These are phyloP conservation scores for Hypoxylon sp. DNA, from an alignment of 2,329 filamentous ascomycete genomes.

Conservation along the genomic window DNA sequence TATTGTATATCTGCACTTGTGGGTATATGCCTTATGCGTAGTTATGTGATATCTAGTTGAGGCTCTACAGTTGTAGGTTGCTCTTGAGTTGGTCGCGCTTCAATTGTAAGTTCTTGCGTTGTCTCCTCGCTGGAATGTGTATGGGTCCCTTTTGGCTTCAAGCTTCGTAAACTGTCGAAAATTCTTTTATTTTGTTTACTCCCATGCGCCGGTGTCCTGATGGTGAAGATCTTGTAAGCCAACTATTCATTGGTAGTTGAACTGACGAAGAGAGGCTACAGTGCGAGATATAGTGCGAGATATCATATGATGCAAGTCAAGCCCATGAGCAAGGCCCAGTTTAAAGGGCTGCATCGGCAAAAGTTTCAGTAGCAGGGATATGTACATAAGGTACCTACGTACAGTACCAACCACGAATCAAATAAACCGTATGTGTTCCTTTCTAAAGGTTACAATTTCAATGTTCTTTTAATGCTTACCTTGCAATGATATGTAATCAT, in stretches of 20 bases:
- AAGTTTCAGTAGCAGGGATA: neutral
- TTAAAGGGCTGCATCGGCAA: conserved; percentile 6
- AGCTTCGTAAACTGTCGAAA: neutral
- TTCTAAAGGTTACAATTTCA: conserved; percentile 15
- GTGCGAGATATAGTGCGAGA: conserved; percentile 16
- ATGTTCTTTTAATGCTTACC: neutral
- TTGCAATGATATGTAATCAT: neutral
- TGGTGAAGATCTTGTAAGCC: neutral
- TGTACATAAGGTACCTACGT: neutral
- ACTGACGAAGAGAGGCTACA: conserved; percentile 10
- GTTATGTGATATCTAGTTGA: neutral
- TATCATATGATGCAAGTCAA: conserved; percentile 13
- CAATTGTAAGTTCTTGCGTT: neutral
- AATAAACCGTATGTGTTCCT: neutral
- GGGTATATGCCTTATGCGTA: neutral
- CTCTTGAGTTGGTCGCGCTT: neutral
- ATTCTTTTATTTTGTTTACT: neutral
- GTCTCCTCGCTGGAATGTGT: neutral
- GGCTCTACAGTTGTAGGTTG: neutral
- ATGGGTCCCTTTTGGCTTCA: neutral
- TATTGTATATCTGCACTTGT: neutral
- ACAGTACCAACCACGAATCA: neutral
- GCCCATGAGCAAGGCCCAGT: conserved; percentile 25
- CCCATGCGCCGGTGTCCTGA: neutral
- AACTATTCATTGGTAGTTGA: conserved; percentile 2